Evolutionary conservation across 768 basidiomycete genomes (phyloP), one percentile per base, ranked within the genome.

Genomic region (Galerina sulciceps): DNA sequence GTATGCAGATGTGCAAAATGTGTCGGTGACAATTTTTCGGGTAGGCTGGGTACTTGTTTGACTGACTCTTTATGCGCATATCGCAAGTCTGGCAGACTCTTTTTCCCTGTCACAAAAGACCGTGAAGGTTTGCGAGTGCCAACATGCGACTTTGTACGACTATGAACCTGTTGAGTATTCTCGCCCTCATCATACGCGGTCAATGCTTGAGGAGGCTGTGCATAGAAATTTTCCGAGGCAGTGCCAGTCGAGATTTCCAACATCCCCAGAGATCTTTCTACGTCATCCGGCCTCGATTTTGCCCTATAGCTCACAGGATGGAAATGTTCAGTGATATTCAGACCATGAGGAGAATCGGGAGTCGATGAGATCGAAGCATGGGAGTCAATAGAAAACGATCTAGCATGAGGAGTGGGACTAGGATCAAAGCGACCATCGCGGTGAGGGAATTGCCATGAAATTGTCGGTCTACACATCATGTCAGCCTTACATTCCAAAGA

Each of bases 1-100:
- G 37, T 20, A 26, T 56, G 26, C 13, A 31, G 14, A 42, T 37
- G 17, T 45, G 41, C 13, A 22, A 34, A 13, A 38, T 15, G 15
- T 5, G 34, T 18, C 8, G 53, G 59, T 43, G 35, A 47, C 20
- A 26, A 57, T 17, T 60, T 41, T 56, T 70, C 62, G 15, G 56
- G 43, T 14, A 55, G 49, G 43, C 42, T 51, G 13, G 61, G 53
- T n/a, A 57, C 45, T 13, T 36, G 50, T 40, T 60, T 60, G 1
- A 51, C 45, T 36, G 60, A 53, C 40, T 53, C 60, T 36, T 63
- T 62, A 26, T 58, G 47, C 4, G 47, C 60, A 18, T 46, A 57
- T 26, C 90, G 83, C 46, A 96, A 76, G 68, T 97, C 94, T 6
- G 95, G 94, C 56, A 96, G 79, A 57, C 93, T 94, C 74, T 95